These are phyloP conservation scores for Yamadazyma sp. DNA, from an alignment of 1,139 yeast species.

Conservation along the genomic window DNA sequence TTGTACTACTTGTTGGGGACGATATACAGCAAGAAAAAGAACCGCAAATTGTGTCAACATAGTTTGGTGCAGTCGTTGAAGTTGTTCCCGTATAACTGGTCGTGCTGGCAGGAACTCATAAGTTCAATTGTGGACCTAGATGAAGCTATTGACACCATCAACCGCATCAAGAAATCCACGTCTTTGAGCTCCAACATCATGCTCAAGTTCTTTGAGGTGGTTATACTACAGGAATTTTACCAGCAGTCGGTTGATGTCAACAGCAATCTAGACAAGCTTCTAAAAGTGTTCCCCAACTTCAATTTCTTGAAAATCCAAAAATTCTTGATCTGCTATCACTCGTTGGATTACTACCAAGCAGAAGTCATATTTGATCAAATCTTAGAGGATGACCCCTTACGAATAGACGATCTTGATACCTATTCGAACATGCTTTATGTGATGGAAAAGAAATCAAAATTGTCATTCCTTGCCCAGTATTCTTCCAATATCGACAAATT, in stretches of 20 bases:
- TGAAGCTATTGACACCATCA: constrained; percentile 54
- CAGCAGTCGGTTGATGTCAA: constrained; percentile 55
- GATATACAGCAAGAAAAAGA: constrained; percentile 62
- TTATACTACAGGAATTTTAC: constrained; percentile 75
- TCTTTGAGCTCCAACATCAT: constrained; percentile 40
- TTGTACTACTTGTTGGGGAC: constrained; percentile 70
- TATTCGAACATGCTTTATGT: constrained; percentile 93
- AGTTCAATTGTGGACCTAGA: constrained; percentile 64
- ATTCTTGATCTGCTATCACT: constrained; percentile 79
- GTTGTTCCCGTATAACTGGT: constrained; percentile 85
- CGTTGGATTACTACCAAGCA: constrained; percentile 76
- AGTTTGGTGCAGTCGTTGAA: constrained; percentile 58
- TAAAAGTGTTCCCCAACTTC: constrained; percentile 65
- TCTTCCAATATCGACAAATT: constrained; percentile 82
- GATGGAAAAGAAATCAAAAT: constrained; percentile 82
- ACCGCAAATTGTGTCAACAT: constrained; percentile 57
- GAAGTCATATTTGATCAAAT: constrained; percentile 78
- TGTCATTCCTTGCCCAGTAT: constrained; percentile 84
- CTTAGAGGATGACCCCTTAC: constrained; percentile 73
- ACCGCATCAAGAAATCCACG: constrained; percentile 28
- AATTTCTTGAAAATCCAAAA: constrained; percentile 75
- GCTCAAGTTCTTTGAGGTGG: constrained; percentile 69
- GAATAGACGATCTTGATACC: constrained; percentile 87
- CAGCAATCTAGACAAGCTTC: constrained; percentile 47
- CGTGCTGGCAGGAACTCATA: constrained; percentile 85